phyloP scores from a whole-genome alignment of 139 green algal genomes.

The Gonium pectorale region DNA sequence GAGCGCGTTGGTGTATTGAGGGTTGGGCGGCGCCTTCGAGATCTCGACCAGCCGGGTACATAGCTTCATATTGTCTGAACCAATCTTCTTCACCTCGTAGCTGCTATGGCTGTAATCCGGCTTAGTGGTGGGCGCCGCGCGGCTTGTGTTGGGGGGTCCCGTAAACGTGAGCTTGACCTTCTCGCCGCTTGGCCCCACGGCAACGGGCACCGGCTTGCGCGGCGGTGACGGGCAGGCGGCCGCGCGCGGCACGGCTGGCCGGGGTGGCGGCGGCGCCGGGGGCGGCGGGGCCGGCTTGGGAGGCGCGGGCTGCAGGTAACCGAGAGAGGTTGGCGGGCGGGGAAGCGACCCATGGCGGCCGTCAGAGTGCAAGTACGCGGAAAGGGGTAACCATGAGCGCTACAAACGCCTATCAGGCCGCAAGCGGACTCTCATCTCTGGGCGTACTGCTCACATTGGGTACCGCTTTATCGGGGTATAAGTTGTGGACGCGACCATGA shows the following conservation, averaged over 20 bases:
- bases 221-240: not conserved
- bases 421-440: too few species aligned
- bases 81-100: constrained; percentile 46
- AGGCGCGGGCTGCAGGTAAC: not conserved
- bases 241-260: not conserved
- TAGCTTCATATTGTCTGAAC: constrained; percentile 58
- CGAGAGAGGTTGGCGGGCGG: not conserved
- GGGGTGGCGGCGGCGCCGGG: not conserved
- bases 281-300: not conserved
- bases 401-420: too few species aligned
- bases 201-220: not conserved
- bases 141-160: not conserved
- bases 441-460: too few species aligned
- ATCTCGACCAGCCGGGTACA: constrained; percentile 64
- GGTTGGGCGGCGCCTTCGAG: constrained; percentile 3
- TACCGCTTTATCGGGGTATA: too few species aligned
- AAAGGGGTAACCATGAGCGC: too few species aligned
- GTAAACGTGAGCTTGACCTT: constrained; percentile 46
- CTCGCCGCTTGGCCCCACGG: not conserved
- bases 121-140: not conserved
- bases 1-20: constrained; percentile 17
- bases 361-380: not conserved
- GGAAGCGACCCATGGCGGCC: not conserved
- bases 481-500: too few species aligned
- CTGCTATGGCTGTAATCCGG: constrained; percentile 6